Conservation (phyloP, 352 stramenopile species). For the Phytophthora hibernalis region DNA sequence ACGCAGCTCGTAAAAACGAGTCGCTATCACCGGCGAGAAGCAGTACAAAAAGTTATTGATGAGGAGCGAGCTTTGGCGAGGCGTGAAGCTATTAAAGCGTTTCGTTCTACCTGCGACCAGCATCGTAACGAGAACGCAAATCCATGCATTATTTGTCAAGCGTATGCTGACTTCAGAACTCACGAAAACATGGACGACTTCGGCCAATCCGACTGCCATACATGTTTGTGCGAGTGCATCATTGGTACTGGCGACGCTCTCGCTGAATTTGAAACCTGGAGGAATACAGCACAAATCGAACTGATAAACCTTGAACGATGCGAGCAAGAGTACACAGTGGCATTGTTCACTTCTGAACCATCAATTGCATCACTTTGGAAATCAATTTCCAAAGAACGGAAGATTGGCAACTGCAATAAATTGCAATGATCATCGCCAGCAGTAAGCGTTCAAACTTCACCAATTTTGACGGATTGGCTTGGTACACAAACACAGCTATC, state of each 20-base stretch:
- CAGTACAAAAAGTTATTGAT: slow-evolving; percentile 5
- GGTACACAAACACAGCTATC: too few relatives aligned
- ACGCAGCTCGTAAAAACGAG: slow-evolving; percentile 3
- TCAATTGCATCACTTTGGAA: slow-evolving; percentile 4
- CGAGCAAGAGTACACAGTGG: not conserved
- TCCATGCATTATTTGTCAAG: slow-evolving; percentile 17
- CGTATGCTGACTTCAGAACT: not conserved
- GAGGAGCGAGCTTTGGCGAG: slow-evolving; percentile 6
- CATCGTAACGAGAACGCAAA: not conserved
- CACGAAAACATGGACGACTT: not conserved
- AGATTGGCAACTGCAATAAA: not conserved
- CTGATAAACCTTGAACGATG: slow-evolving; percentile 3
- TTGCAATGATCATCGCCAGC: too few relatives aligned
- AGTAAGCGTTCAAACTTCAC: too few relatives aligned
- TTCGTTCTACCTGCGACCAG: slow-evolving; percentile 4
- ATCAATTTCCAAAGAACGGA: slow-evolving; percentile 2
- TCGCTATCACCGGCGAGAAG: not conserved
- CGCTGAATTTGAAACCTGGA: slow-evolving; percentile 1
- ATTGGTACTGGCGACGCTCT: not conserved
- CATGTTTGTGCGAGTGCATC: not conserved
- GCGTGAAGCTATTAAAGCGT: not conserved
- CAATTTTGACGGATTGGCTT: too few relatives aligned
- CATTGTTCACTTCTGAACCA: not conserved
- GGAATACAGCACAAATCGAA: not conserved
- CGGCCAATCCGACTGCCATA: not conserved